phyloP scores from a whole-genome alignment of 352 stramenopile genomes.

The Globisporangium nodosum region DNA sequence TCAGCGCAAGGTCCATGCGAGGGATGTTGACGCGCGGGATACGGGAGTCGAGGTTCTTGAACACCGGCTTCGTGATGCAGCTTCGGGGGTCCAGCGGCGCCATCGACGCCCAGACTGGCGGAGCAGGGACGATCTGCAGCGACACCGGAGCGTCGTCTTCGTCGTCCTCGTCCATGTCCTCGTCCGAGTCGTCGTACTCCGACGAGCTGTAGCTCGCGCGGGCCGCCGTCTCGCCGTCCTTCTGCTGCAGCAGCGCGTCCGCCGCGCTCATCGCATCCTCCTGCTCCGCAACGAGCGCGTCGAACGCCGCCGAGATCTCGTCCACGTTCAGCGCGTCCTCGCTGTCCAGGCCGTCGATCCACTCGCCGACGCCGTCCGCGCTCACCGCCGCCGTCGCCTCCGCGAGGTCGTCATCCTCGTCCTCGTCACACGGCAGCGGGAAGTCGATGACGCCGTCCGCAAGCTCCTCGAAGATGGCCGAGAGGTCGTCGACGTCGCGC shows the following conservation, averaged over 20 bases:
- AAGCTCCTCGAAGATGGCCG: constrained; percentile 67
- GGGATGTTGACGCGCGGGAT: constrained; percentile 64
- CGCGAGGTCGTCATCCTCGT: constrained; percentile 13
- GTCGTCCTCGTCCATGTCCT: constrained; percentile 20
- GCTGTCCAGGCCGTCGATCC: constrained; percentile 63
- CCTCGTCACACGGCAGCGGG: constrained; percentile 49
- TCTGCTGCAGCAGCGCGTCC: constrained; percentile 22
- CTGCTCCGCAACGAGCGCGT: constrained; percentile 51
- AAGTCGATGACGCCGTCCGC: constrained; percentile 57
- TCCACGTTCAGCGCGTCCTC: constrained; percentile 68
- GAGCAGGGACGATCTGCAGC: constrained; percentile 39
- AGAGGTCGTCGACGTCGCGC: constrained; percentile 71
- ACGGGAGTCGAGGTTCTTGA: constrained; percentile 72
- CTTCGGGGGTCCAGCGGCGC: constrained; percentile 70
- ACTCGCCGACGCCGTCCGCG: constrained; percentile 19
- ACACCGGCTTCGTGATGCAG: constrained; percentile 70
- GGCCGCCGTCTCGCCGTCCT: constrained; percentile 32
- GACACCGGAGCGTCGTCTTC: constrained; percentile 11
- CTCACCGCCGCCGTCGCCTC: neutral
- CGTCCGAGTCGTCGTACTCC: constrained; percentile 25
- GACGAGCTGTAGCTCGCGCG: constrained; percentile 25
- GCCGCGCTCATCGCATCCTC: constrained; percentile 14
- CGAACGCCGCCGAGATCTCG: constrained; percentile 65
- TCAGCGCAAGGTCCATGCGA: constrained; percentile 65
- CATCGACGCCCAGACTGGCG: constrained; percentile 44